A percentile compares a stretch with the other conserved stretches of the same genome.
These are phyloP conservation scores for Saccharum officinarum DNA, from an alignment of 176 grass and related monocot genomes.

Conservation along the genomic window DNA sequence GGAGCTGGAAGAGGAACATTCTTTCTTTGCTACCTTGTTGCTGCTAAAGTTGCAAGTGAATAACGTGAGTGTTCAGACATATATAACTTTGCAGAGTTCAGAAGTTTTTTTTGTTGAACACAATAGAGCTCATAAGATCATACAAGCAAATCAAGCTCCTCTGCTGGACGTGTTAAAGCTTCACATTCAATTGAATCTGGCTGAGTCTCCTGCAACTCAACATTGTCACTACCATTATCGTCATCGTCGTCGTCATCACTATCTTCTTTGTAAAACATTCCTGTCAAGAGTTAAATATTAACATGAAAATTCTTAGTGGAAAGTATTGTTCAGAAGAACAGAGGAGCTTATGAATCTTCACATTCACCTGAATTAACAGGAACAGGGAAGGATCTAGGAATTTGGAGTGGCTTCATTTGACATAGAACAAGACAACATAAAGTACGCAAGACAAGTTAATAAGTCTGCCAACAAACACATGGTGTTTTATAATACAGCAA, in stretches of 20 bases:
- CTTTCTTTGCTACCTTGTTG: conserved; percentile 39
- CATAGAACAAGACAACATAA: background rate
- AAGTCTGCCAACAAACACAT: background rate
- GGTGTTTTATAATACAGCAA: background rate
- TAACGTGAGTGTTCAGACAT: background rate
- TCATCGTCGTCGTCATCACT: background rate
- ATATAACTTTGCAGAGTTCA: background rate
- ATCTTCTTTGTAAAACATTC: background rate
- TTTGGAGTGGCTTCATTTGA: conserved; percentile 32
- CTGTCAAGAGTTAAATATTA: background rate
- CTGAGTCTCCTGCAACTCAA: conserved; percentile 43
- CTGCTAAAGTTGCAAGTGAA: conserved; percentile 22
- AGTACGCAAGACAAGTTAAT: conserved; percentile 8
- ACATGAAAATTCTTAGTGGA: background rate
- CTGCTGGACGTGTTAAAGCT: conserved; percentile 43
- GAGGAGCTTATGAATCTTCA: background rate
- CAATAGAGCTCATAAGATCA: conserved; percentile 3
- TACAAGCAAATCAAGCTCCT: conserved; percentile 69
- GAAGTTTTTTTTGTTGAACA: background rate
- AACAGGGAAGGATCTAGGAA: conserved; percentile 18
- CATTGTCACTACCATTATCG: background rate
- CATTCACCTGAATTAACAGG: conserved; percentile 35
- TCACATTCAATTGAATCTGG: conserved; percentile 63
- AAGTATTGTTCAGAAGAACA: conserved; percentile 12
- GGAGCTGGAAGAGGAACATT: conserved; percentile 77